Evolutionary conservation across 345 rosid species (phyloP), one percentile per base, ranked within the genome.

Genomic region (Rhodomyrtus tomentosa): DNA sequence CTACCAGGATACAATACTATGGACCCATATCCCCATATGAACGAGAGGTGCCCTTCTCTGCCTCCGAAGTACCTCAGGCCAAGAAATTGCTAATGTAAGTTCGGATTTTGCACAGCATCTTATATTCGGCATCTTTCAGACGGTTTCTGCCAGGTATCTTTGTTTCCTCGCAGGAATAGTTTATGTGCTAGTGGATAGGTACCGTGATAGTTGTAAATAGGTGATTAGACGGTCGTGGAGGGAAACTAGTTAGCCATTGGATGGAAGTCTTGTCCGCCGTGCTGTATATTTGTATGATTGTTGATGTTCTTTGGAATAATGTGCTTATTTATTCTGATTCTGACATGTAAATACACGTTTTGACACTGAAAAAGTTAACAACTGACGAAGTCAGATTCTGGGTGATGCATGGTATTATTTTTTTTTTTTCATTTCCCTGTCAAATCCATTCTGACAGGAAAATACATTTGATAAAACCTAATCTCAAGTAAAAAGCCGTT

Each of bases 21-120:
- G 91, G 98, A 93, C 79, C 98, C 96, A 21, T 97, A 97, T 85
- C 96, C 96, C 11, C 98, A 90, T 86, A 96, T 96, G 98, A 94
- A 94, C 68, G 96, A 95, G 86, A 90, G 89, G 87, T 7, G 99
- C 84, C 98, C 99, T 4, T 92, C 99, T 15, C 89, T 95, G 85
- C 99, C 99, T 81, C 99, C 99, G 27, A 91, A 93, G 68, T 97
- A 95, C 98, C 85, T 96, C 98, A 92, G 98, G 88, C 87, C 96
- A 38, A 85, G 82, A 80, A 92, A 91, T 84, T 96, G 99, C 90
- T 94, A 50, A 84, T 3, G 82, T 29, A 16, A 27, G 79, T 81
- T 81, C 2, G 27, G 56, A 27, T 81, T 81, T 53, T 3, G 5
- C 42, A 27, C 55, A 22, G 42, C 45, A 36, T 36, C 25, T 9